Base-by-base conservation (phyloP, 179 eudicot species). In the Beta macrorhiza region DNA sequence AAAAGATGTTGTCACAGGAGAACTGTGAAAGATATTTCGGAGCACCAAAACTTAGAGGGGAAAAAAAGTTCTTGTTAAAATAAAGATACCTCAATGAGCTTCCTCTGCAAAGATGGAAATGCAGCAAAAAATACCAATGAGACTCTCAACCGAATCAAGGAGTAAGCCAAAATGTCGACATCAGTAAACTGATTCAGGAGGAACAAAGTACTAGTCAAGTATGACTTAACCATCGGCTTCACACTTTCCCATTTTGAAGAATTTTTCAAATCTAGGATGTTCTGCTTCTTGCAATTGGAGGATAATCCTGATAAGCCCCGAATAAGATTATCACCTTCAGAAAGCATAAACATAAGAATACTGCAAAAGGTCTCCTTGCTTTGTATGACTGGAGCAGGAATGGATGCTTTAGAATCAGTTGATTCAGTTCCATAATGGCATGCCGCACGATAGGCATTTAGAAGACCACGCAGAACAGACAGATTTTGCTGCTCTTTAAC, bases 361-460 rank as follows among this genome's bases (percentile, higher is more conserved):
- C 84, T 82, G 84, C 88, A 83, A 87, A 90, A 97, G 7, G 89
- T 80, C 53, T 91, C 93, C 74, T 87, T 85, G 81, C 86, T 80
- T 75, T 91, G 88, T 84, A 94, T 85, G 67, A 32, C 76, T 63
- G 82, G 83, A 75, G 75, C 65, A 16, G 85, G 72, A 55, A 32
- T 72, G 78, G 84, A 71, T 70, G 74, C 85, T 44, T 74, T 11
- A 42, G 49, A 63, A 16, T 85, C 81, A 72, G 74, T 74, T 68
- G 92, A 89, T 77, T 89, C 93, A 78, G 85, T 47, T 81, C 95
- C 98, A 85, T 87, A 92, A 51, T 89, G 97, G 88, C 97, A 92
- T 64, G 97, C 99, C 70, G 92, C 85, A 37, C 91, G 92, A 84
- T 91, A 94, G 61, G 89, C 97, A 81, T 97, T 97, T 44, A 94